These are phyloP conservation scores for Neurospora sp. DNA, from an alignment of 495 filamentous ascomycete species.

Conservation along the genomic window DNA sequence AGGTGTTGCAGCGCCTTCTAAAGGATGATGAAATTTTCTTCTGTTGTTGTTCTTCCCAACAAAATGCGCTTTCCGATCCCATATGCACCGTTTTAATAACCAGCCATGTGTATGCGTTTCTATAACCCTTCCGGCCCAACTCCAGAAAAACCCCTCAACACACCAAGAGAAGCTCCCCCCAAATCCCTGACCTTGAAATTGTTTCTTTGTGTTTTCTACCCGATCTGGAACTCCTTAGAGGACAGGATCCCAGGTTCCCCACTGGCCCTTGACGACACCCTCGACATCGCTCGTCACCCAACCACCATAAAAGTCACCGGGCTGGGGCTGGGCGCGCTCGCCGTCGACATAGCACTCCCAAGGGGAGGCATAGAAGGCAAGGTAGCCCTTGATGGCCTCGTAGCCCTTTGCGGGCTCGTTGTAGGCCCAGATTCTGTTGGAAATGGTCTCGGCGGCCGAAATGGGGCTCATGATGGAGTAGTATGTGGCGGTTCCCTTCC, in stretches of 20 bases:
- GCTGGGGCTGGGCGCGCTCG: conserved; percentile 46
- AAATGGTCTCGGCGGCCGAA: conserved; percentile 26
- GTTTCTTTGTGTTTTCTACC: not conserved
- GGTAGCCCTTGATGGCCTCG: conserved; percentile 37
- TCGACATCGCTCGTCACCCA: conserved; percentile 49
- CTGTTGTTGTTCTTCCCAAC: not conserved
- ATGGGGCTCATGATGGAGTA: conserved; percentile 29
- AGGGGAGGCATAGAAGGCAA: conserved; percentile 44
- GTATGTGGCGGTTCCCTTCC: conserved; percentile 47
- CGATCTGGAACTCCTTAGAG: conserved; percentile 5
- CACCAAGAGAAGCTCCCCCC: not conserved
- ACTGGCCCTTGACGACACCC: conserved; percentile 42
- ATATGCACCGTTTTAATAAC: not conserved
- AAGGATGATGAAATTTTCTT: not conserved
- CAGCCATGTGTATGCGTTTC: not conserved
- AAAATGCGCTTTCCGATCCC: not conserved
- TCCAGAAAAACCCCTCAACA: not conserved
- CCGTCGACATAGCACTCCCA: conserved; percentile 54
- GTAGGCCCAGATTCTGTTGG: conserved; percentile 45
- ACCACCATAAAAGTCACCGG: conserved; percentile 50
- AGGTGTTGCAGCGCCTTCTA: not conserved
- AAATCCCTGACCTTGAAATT: not conserved
- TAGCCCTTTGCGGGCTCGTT: conserved; percentile 38
- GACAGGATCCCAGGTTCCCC: conserved; percentile 28
- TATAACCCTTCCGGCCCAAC: not conserved